Base-by-base conservation (phyloP, 805 yeast genomes). In the Clavispora fructus region DNA sequence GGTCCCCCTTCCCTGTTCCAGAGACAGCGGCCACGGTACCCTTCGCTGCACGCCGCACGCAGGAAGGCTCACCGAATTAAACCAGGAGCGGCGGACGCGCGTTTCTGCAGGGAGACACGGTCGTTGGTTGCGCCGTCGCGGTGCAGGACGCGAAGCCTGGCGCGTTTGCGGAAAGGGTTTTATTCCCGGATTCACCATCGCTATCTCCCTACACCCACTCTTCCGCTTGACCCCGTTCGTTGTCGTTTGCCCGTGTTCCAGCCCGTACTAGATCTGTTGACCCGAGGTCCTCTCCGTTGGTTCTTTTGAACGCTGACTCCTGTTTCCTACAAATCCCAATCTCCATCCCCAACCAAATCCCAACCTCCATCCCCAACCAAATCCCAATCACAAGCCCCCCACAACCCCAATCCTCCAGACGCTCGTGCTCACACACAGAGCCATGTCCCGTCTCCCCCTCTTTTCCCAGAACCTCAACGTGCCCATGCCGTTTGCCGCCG, bases 101-200 rank as follows among this genome's bases (percentile, higher is more conserved):
- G n/a, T n/a, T n/a, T n/a, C n/a, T 49, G 52, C 50, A 49, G 42
- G 35, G 39, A 42, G 51, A 49, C 53, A 46, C 53, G 53, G 40
- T 32, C 46, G 40, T 7, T 19, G 7, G n/a, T 14, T 11, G n/a
- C 10, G 28, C 32, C 16, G 6, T 8, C 31, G 13, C 13, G n/a
- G 14, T 49, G 50, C 50, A 49, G 48, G 35, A 32, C 23, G 35
- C 35, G 35, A 30, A 13, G 7, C 23, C 35, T 9, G 35, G 35
- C 52, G 52, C 52, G 52, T 49, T 47, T n/a, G n/a, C 38, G 19
- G 17, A 32, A 32, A 32, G 35, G 35, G 40, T 43, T 47, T 46
- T 32, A 32, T 32, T 32, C 35, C 35, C 7, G 11, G 23, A 14
- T 16, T n/a, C 35, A 14, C 16, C 35, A 32, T 16, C 23, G 35